phyloP scores from a whole-genome alignment of 2,329 filamentous ascomycete species.

The Endoconidiophora laricicola region DNA sequence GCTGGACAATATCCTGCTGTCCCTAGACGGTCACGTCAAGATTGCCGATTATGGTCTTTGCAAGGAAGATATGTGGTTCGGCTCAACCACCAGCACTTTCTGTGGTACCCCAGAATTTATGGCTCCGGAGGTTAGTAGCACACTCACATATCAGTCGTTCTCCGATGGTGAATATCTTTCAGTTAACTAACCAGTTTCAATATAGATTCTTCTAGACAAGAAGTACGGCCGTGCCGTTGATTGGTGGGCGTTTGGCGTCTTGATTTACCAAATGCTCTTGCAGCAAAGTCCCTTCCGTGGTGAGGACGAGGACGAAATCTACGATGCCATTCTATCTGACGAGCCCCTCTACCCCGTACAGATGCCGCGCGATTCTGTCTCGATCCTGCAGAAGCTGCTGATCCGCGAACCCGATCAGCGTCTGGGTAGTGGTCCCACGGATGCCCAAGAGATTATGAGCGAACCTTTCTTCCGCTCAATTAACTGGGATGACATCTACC shows the following conservation, averaged over 20 bases:
- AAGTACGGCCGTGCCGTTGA: constrained; percentile 95
- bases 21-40: constrained; percentile 93
- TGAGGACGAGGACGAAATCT: constrained; percentile 98
- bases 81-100: constrained; percentile 90
- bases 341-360: constrained; percentile 96
- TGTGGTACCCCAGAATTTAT: constrained; percentile 99
- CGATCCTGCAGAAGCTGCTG: constrained; percentile 90
- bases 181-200: constrained; percentile 18
- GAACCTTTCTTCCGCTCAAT: constrained; percentile 97
- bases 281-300: constrained; percentile 98
- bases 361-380: constrained; percentile 95
- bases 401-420: constrained; percentile 88
- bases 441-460: constrained; percentile 97
- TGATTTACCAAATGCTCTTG: constrained; percentile 99
- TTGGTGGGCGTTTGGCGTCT: constrained; percentile 98
- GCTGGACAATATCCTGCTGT: constrained; percentile 79
- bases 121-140: constrained; percentile 63
- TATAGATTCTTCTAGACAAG: constrained; percentile 84
- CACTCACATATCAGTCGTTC: neutral
- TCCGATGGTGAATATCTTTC: neutral
- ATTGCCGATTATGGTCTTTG: constrained; percentile 97
- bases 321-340: constrained; percentile 93
- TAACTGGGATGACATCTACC: constrained; percentile 97
- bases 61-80: constrained; percentile 99
- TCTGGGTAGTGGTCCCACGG: constrained; percentile 84